phyloP scores from a whole-genome alignment of 768 basidiomycete species.

The Trametes elegans region DNA sequence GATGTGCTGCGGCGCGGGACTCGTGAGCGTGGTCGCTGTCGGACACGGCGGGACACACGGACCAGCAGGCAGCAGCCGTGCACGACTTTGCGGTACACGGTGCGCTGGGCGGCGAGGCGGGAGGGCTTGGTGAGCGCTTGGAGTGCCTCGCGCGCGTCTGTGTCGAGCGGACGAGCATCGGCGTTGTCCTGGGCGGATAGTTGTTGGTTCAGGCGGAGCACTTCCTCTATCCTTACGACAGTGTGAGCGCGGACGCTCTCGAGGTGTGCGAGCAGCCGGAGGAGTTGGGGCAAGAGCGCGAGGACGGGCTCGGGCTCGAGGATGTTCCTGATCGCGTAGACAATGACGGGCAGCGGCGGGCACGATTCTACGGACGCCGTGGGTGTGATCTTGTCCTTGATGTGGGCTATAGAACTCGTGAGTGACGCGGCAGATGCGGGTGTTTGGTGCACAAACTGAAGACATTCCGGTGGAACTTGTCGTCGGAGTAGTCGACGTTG shows the following conservation, averaged over 20 bases:
- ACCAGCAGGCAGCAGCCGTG: slow-evolving; percentile 16
- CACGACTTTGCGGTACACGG: slow-evolving; percentile 13
- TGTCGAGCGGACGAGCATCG: neutral
- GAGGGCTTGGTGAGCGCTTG: neutral
- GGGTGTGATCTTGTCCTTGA: neutral
- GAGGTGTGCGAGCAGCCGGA: slow-evolving; percentile 17
- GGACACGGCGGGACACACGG: neutral
- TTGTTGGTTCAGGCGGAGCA: neutral
- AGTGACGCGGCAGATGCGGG: too few relatives aligned
- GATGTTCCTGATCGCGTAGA: slow-evolving; percentile 18
- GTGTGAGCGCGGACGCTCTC: slow-evolving; percentile 10
- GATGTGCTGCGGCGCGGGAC: slow-evolving; percentile 7
- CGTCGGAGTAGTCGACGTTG: neutral
- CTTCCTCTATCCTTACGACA: neutral
- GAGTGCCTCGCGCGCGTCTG: neutral
- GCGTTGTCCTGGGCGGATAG: neutral
- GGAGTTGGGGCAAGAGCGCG: slow-evolving; percentile 9
- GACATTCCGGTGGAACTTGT: neutral
- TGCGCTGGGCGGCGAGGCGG: slow-evolving; percentile 1
- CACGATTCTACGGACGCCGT: neutral
- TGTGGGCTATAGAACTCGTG: neutral
- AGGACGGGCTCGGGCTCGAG: slow-evolving; percentile 7
- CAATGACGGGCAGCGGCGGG: slow-evolving; percentile 12
- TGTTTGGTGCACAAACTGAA: neutral
- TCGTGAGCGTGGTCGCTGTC: neutral